Evolutionary conservation across 1,284 basidiomycete genomes (phyloP).

Genomic region (Pseudozyma thailandica): DNA sequence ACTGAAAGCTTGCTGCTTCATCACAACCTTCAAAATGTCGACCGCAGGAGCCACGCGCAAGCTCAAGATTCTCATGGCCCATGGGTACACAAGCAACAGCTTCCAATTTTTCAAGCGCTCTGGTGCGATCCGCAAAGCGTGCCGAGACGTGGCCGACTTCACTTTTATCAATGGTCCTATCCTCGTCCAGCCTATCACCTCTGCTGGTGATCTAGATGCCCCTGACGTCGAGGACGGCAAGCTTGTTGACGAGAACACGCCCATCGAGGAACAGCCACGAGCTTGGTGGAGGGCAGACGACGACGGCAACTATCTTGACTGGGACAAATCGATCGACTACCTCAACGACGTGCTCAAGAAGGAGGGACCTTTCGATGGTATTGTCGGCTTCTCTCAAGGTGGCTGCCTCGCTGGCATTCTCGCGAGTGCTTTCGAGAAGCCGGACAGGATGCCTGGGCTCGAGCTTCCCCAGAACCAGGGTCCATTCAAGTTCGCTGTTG

Average conservation of each 20-base stretch:
- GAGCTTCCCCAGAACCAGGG: slow-evolving; percentile 38
- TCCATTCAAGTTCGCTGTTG: slow-evolving; percentile 60
- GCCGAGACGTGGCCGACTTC: slow-evolving; percentile 63
- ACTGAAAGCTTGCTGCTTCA: background rate
- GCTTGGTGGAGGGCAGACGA: slow-evolving; percentile 64
- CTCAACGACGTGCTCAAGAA: slow-evolving; percentile 50
- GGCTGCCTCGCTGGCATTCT: slow-evolving; percentile 58
- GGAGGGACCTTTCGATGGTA: slow-evolving; percentile 64
- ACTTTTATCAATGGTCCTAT: slow-evolving; percentile 63
- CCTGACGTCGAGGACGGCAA: slow-evolving; percentile 52
- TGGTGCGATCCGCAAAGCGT: slow-evolving; percentile 62
- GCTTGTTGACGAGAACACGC: slow-evolving; percentile 50
- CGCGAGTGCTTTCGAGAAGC: slow-evolving; percentile 61
- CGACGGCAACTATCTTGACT: slow-evolving; percentile 54
- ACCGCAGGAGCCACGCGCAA: slow-evolving; percentile 38
- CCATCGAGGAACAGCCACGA: slow-evolving; percentile 64
- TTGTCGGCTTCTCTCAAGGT: slow-evolving; percentile 65
- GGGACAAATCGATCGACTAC: slow-evolving; percentile 56
- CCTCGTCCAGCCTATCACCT: slow-evolving; percentile 60
- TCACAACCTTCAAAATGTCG: slow-evolving; percentile 13
- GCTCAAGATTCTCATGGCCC: slow-evolving; percentile 60
- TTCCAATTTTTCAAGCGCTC: slow-evolving; percentile 55
- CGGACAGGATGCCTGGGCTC: slow-evolving; percentile 47
- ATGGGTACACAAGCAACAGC: slow-evolving; percentile 66
- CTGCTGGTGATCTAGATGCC: slow-evolving; percentile 52